Evolutionary conservation across 768 basidiomycete species (phyloP), one percentile per base, ranked within the genome.

Genomic region (Mycena epipterygia): DNA sequence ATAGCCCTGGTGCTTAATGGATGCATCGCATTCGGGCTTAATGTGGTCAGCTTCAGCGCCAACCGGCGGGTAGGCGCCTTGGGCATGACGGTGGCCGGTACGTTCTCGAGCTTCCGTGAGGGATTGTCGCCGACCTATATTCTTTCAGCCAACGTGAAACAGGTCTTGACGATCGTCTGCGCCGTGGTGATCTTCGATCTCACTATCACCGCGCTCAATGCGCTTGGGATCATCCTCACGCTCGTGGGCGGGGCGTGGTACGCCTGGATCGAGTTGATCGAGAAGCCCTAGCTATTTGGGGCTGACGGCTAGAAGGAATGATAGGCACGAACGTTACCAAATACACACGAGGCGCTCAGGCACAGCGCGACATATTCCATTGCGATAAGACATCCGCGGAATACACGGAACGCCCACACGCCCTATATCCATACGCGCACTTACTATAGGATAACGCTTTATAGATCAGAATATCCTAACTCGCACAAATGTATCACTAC

Each of bases 21-120:
- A 0, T 78, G 85, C 17, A 90, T 99, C 76, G 98, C 98, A 5
- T 98, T 98, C 76, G 93, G 90, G 17, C 84, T 99, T 59, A 99
- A 99, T 75, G 90, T 98, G 3, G 94, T 98, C 65, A 95, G 93
- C 78, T 98, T 99, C 77, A 94, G 94, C 44, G 95, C 98, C n/a
- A 99, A 99, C 82, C 92, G 92, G 80, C 91, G 93, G 77, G 91
- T 95, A 0, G 96, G 96, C 2, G 91, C 96, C 16, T 78, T 97
- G 72, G 93, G 92, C 53, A 97, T 97, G 93, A 95, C 93, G 13
- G 95, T 97, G 53, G 94, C 95, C 68, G 93, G 92, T 94, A 68
- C 60, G 27, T 56, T 0, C n/a, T 7, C 23, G 8, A 35, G 32
- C 14, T 48, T 25, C 55, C 58, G 27, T 35, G n/a, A 29, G 17